Evolutionary conservation across 495 filamentous ascomycete species (phyloP).

Genomic region (Clavariopsis aquatica): DNA sequence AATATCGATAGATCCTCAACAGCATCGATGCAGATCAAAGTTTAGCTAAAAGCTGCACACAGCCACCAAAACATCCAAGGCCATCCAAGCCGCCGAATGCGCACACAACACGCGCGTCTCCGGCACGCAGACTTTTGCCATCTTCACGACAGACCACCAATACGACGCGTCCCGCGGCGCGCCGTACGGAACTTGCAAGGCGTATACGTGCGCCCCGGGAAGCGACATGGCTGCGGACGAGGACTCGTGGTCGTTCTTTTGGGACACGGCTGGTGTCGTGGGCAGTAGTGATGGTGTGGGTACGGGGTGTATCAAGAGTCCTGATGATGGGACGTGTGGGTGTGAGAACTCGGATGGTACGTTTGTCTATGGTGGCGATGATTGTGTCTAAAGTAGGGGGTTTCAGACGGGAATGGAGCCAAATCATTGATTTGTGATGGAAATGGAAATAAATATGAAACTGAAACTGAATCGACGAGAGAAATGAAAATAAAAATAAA

Average conservation of each 20-base stretch:
- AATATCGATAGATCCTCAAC: too few relatives aligned
- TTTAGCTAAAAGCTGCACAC: too few relatives aligned
- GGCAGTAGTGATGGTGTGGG: not conserved
- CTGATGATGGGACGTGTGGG: slow-evolving; percentile 1
- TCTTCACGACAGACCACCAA: slow-evolving; percentile 1
- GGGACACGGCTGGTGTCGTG: too few relatives aligned
- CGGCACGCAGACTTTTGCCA: slow-evolving; percentile 2
- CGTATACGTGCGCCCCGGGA: too few relatives aligned
- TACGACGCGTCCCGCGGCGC: not conserved
- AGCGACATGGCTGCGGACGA: too few relatives aligned
- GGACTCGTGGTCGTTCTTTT: too few relatives aligned
- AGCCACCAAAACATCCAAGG: not conserved
- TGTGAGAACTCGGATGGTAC: slow-evolving; percentile 1
- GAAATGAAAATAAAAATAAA: too few relatives aligned
- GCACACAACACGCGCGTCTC: slow-evolving; percentile 1
- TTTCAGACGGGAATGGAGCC: too few relatives aligned
- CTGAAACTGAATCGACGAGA: too few relatives aligned
- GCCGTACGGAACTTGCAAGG: not conserved
- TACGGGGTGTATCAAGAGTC: not conserved
- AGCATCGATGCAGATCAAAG: too few relatives aligned
- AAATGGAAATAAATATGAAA: too few relatives aligned
- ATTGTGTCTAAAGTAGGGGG: not conserved
- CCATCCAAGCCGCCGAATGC: not conserved
- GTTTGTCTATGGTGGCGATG: not conserved
- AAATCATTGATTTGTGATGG: too few relatives aligned